phyloP scores from a whole-genome alignment of 1,284 basidiomycete genomes.

The Leccinum pallidistipes region DNA sequence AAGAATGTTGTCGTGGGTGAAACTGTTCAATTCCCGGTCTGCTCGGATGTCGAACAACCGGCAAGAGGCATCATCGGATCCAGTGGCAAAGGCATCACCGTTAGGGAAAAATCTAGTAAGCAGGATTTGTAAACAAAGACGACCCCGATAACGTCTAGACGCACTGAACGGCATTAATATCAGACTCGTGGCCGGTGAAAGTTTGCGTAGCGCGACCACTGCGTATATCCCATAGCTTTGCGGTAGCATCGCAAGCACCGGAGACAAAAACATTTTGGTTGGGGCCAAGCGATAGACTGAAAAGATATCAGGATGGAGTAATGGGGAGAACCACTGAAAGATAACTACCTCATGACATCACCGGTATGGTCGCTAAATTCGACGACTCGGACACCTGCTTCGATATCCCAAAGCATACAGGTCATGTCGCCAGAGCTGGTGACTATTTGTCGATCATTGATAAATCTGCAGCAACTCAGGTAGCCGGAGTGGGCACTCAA shows the following conservation, averaged over 20 bases:
- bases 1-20: conserved; percentile 97
- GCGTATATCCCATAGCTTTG: conserved; percentile 98
- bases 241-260: conserved; percentile 96
- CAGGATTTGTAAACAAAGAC: conserved; percentile 13
- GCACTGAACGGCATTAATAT: conserved; percentile 98
- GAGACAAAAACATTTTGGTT: conserved; percentile 97
- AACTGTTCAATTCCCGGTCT: conserved; percentile 94
- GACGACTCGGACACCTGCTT: conserved; percentile 91
- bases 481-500: conserved; percentile 97
- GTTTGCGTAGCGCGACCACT: conserved; percentile 97
- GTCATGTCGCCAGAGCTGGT: conserved; percentile 99
- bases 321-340: conserved; percentile 9
- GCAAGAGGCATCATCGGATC: conserved; percentile 98
- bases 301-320: conserved; percentile 14
- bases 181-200: conserved; percentile 97
- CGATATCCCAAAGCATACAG: conserved; percentile 99
- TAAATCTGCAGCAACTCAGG: conserved; percentile 96
- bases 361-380: conserved; percentile 99
- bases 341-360: conserved; percentile 92
- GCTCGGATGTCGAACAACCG: conserved; percentile 97
- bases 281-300: conserved; percentile 88
- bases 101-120: conserved; percentile 92
- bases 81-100: conserved; percentile 97
- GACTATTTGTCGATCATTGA: conserved; percentile 97
- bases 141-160: conserved; percentile 38